Base-by-base conservation (phyloP, 2,329 filamentous ascomycete genomes). In the Claviceps citrina region DNA sequence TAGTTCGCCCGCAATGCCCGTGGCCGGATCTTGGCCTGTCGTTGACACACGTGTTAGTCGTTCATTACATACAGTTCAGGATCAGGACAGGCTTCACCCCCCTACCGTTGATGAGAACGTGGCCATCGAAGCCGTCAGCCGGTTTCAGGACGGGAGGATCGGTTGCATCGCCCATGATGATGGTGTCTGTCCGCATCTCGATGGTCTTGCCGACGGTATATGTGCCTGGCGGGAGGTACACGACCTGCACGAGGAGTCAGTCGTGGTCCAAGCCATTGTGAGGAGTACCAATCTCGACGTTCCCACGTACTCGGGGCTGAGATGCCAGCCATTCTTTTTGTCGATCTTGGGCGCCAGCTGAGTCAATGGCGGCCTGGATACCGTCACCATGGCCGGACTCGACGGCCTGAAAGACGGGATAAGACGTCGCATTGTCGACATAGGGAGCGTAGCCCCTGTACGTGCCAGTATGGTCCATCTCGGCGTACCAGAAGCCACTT, bases 101-200 rank as follows among this genome's bases (percentile, higher is more conserved):
- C 38, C 5, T 45, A 53, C 60, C 62, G 15, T 48, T 51, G 32
- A 65, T 19, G 3, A 66, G 52, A 4, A 47, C 57, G 25, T 55
- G 46, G 7, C 54, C 53, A 27, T 46, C 51, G 44, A 64, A 65
- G 15, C 51, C 53, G 8, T 56, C 43, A 13, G 59, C 55, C 10
- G 62, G 60, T 48, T 63, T 64, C 43, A 66, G 54, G 9, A 58
- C 53, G 3, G 63, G 63, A 18, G 62, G 63, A 26, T 65, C 53
- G 4, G 58, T 63, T 2, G 63, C 56, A 43, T 66, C 63, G n/a
- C 63, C 64, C 58, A 66, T 65, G 33, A 67, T 46, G 26, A 66
- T 59, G 5, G 63, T 67, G 35, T 65, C 63, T 0, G 63, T 65
- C 40, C 62, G 60, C 57, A 65, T 59, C 4, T 47, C 38, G 26